Base-by-base conservation (phyloP, 441 rosid species). In the Melastoma candidum region DNA sequence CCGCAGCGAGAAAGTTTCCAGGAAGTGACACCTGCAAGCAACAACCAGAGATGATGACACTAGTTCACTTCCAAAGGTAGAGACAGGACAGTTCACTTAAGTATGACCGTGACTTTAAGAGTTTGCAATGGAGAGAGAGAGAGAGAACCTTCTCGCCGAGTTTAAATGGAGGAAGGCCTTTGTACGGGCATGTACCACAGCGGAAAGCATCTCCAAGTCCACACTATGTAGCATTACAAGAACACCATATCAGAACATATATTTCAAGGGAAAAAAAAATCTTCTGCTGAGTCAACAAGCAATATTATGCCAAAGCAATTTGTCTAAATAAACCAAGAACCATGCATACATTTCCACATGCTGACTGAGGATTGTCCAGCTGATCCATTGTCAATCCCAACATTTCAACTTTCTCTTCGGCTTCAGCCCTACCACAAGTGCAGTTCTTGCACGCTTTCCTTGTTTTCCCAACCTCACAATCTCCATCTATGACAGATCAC, bases 381-480 rank as follows among this genome's bases (percentile, higher is more conserved):
- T 89, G 95, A 64, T 93, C 96, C 68, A 66, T 70, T 3, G 90
- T 78, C 58, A 76, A 68, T 4, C 77, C 98, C 44, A 86, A 60
- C 77, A 80, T 86, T 58, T 73, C 68, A 46, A 84, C 97, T 64
- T 78, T 86, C 76, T 81, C 93, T 74, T 93, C 96, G 29, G 51
- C 82, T 73, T 93, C 98, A 32, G 98, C 97, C 73, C 98, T 81
- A 10, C 97, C 98, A 58, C 98, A 88, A 0, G 73, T 75, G 53
- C 98, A 93, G 70, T 86, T 93, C 75, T 86, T 88, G 85, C 97
- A 93, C 60, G 98, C 98, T 74, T 88, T 93, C 75, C 84, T 84
- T 11, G 90, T 74, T 79, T 79, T 79, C 64, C 85, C 81, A 13
- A 78, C 78, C 61, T 84, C 97, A 43, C 97, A 93, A 67, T 85